Percentiles rank a stretch among this genome's conserved stretches.
Conservation (phyloP, 2,329 filamentous ascomycete genomes). For the Amesomyces nigricolor region DNA sequence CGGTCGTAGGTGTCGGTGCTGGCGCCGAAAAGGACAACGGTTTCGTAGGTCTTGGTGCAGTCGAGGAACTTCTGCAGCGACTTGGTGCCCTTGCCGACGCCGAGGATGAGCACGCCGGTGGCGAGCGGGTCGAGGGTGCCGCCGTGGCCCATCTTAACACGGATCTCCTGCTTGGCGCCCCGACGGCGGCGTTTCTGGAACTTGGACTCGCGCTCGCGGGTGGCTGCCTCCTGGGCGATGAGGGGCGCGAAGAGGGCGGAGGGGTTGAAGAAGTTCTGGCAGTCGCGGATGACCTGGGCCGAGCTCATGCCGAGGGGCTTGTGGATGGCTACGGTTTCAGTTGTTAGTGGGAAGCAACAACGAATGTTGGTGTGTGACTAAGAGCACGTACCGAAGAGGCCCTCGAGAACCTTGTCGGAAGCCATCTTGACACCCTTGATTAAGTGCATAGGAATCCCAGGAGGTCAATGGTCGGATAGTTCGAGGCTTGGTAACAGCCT, state of each 20-base stretch:
- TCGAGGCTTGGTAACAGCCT: neutral
- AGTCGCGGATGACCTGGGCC: constrained; percentile 82
- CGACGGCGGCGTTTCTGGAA: constrained; percentile 55
- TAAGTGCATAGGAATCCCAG: constrained; percentile 26
- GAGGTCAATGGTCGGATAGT: neutral
- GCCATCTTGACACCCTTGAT: constrained; percentile 44
- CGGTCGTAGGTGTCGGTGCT: constrained; percentile 91
- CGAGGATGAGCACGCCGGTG: constrained; percentile 85
- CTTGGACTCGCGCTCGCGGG: constrained; percentile 51
- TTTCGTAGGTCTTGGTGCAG: constrained; percentile 92
- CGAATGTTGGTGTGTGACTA: neutral
- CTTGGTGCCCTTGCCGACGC: constrained; percentile 85
- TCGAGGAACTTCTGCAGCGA: constrained; percentile 68
- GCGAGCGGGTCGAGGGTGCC: constrained; percentile 93
- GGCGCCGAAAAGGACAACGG: constrained; percentile 81
- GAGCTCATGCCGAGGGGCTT: constrained; percentile 86
- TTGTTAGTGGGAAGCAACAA: neutral
- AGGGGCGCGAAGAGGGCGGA: constrained; percentile 75
- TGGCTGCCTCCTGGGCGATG: constrained; percentile 57
- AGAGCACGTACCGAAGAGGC: constrained; percentile 8
- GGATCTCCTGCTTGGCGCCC: constrained; percentile 51
- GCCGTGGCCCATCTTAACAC: constrained; percentile 93
- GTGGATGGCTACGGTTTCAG: constrained; percentile 64
- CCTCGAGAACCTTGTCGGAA: constrained; percentile 46
- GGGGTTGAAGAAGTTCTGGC: constrained; percentile 76